Conservation (phyloP, 192 early-diverging fungal genomes). For the Lobosporangium transversale region DNA sequence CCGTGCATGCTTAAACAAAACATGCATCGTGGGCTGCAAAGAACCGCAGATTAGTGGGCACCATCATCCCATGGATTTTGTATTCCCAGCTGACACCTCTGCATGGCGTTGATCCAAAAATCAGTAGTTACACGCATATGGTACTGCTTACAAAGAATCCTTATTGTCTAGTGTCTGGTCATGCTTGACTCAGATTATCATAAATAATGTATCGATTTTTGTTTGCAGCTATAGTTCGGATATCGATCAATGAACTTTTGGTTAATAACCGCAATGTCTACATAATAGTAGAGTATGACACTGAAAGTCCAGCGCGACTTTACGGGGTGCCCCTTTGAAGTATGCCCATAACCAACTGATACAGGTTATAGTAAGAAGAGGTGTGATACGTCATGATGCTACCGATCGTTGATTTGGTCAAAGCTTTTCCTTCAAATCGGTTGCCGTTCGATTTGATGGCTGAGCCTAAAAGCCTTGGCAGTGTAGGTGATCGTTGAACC, state of each 20-base stretch:
- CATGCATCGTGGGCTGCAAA: too few relatives aligned
- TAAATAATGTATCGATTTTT: constrained; percentile 13
- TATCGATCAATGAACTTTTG: not conserved
- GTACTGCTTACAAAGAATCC: constrained; percentile 11
- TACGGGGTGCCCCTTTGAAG: not conserved
- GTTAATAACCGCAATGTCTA: not conserved
- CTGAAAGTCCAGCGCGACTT: constrained; percentile 1
- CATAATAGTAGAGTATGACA: not conserved
- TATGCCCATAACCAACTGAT: constrained; percentile 8
- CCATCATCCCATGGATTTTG: too few relatives aligned
- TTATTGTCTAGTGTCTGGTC: constrained; percentile 10
- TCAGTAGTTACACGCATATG: too few relatives aligned
- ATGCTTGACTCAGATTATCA: constrained; percentile 14
- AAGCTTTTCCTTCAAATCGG: not conserved
- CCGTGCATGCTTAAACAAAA: too few relatives aligned
- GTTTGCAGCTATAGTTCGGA: not conserved
- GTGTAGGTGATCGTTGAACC: not conserved
- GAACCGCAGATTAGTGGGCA: too few relatives aligned
- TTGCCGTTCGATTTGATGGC: too few relatives aligned
- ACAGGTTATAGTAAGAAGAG: not conserved
- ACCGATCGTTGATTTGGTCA: not conserved
- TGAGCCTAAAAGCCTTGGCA: not conserved
- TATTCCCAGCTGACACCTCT: too few relatives aligned
- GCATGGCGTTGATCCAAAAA: too few relatives aligned
- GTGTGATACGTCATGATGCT: not conserved